Conservation (phyloP, 1,139 yeast genomes). For the Trichomonascaceae sp. region DNA sequence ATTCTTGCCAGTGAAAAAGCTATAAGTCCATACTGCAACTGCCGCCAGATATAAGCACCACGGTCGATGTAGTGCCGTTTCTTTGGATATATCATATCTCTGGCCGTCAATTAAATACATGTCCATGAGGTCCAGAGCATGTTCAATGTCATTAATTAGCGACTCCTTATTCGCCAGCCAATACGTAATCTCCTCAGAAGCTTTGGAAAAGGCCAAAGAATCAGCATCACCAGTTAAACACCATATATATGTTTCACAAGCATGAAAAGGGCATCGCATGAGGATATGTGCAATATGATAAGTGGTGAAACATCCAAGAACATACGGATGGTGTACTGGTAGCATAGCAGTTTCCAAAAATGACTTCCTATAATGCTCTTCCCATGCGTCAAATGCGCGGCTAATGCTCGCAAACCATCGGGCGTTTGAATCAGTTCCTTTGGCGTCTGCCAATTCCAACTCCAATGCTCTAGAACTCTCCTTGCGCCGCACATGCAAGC, state of each 20-base stretch:
- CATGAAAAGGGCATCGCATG: constrained; percentile 5
- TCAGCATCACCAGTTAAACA: not conserved
- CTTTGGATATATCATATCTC: constrained; percentile 22
- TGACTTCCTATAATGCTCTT: constrained; percentile 21
- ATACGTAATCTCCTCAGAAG: not conserved
- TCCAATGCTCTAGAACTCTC: constrained; percentile 8
- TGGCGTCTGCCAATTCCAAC: not conserved
- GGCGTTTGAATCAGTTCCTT: not conserved
- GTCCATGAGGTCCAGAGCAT: constrained; percentile 24
- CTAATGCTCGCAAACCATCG: constrained; percentile 21
- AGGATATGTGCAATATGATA: constrained; percentile 25
- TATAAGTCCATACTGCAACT: constrained; percentile 22
- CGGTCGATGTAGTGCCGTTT: constrained; percentile 25
- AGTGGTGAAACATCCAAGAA: constrained; percentile 24
- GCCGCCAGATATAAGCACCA: constrained; percentile 25
- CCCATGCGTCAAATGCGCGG: constrained; percentile 24
- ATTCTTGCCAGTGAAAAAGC: constrained; percentile 11
- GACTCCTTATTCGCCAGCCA: not conserved
- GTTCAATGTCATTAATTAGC: constrained; percentile 17
- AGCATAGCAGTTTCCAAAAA: constrained; percentile 21
- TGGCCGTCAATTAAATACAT: constrained; percentile 22
- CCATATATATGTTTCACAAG: not conserved
- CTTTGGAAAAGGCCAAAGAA: not conserved
- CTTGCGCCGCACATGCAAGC: constrained; percentile 23
- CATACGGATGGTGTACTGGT: constrained; percentile 24